These are phyloP conservation scores for Xylaria sp. DNA, from an alignment of 2,329 filamentous ascomycete genomes.

Conservation along the genomic window DNA sequence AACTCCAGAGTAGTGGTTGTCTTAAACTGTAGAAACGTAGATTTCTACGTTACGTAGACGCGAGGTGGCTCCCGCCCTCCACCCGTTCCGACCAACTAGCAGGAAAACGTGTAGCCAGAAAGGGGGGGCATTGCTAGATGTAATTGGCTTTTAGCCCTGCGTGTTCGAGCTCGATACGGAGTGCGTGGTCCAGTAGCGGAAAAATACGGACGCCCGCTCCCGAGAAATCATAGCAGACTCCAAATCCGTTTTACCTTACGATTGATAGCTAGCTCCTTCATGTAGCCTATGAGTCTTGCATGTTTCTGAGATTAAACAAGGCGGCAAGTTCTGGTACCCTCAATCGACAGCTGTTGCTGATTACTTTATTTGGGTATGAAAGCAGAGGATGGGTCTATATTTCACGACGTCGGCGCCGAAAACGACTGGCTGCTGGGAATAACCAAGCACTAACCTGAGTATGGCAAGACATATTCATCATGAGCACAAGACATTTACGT, in stretches of 20 bases:
- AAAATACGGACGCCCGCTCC: neutral
- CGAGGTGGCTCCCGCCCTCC: neutral
- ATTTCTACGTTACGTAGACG: conserved; percentile 32
- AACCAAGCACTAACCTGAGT: neutral
- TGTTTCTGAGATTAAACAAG: neutral
- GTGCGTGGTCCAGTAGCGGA: neutral
- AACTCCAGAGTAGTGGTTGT: conserved; percentile 29
- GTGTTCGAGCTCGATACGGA: conserved; percentile 3
- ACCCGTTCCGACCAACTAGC: neutral
- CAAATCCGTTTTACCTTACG: neutral
- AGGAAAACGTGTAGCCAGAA: conserved; percentile 2
- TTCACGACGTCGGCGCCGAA: neutral
- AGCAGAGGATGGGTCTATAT: neutral
- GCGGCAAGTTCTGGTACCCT: neutral
- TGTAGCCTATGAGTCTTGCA: neutral
- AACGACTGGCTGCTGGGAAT: neutral
- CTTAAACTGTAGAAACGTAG: conserved; percentile 31
- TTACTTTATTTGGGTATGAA: neutral
- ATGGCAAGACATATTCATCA: neutral
- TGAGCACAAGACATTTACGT: neutral
- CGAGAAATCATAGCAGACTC: neutral
- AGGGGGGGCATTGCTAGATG: neutral
- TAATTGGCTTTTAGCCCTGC: conserved; percentile 17
- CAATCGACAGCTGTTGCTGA: neutral
- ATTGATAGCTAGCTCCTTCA: neutral